Base-by-base conservation (phyloP, 1,284 basidiomycete species). In the Golubevia sp. region DNA sequence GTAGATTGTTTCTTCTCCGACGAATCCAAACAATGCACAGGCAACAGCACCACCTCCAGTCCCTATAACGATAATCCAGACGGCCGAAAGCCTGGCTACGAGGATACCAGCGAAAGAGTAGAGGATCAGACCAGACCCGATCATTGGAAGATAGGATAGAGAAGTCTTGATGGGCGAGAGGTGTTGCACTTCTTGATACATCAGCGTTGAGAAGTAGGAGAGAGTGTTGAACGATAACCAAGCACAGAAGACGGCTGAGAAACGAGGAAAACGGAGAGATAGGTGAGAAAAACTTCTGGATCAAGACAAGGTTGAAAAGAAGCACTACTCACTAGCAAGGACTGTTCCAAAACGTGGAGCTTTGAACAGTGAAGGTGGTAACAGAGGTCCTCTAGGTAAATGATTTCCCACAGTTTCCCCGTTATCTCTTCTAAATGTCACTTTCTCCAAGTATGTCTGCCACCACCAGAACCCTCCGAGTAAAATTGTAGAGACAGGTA, bases 171-270 rank as follows among this genome's bases (percentile, higher is more conserved):
- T 55, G 3, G 76, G 66, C 53, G 72, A 67, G 20, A 69, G 25
- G 7, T 73, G 55, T 59, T 76, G 76, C n/a, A 78, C 71, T 24
- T 74, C 65, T 56, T 79, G 64, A 49, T 68, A 58, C n/a, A 77
- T 63, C 18, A 77, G 60, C n/a, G 68, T 69, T 58, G 69, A 56
- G 50, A 55, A 65, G 58, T 59, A 65, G 34, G 63, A 71, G 59
- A 75, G 66, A 34, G 63, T 64, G 67, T 78, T 76, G 70, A 78
- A 78, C 50, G 61, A 60, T 11, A 69, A 50, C 76, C 74, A 78
- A 18, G 70, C 67, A 21, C 70, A 61, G 49, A 78, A 78, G 66
- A 78, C 62, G 62, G 71, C 68, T 21, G 30, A 56, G 2, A 2
- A 15, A 56, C 54, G 13, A 18, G 20, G 24, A 21, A 20, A 55